Conservation (phyloP, 257 asterid genomes). For the Solanum boliviense region DNA sequence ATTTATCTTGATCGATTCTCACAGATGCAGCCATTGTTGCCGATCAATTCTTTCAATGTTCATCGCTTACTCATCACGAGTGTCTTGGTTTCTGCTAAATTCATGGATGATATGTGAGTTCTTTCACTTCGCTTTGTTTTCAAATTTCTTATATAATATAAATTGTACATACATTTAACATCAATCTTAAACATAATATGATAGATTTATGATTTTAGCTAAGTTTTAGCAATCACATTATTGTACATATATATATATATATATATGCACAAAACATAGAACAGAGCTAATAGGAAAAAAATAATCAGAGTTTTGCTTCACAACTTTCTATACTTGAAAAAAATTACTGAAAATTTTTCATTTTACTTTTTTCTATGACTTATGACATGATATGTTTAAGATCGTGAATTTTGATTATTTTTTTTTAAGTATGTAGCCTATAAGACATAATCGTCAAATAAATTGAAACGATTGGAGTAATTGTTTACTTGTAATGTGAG, state of each 20-base stretch:
- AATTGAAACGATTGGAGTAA: neutral
- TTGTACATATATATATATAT: neutral
- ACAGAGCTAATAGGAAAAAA: neutral
- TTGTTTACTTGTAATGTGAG: neutral
- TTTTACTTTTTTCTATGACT: neutral
- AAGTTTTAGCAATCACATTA: neutral
- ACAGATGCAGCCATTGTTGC: constrained; percentile 41
- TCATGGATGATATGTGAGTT: constrained; percentile 76
- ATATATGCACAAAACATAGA: neutral
- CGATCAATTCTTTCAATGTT: constrained; percentile 50
- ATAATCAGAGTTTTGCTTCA: neutral
- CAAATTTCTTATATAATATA: neutral
- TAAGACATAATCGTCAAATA: neutral
- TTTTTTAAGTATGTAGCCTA: no score
- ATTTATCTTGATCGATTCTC: constrained; percentile 61
- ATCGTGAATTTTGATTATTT: neutral
- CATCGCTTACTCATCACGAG: constrained; percentile 68
- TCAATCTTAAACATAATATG: neutral
- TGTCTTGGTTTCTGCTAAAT: constrained; percentile 58
- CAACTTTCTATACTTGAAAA: neutral
- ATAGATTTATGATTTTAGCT: neutral
- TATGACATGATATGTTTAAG: neutral
- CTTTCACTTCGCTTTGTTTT: neutral
- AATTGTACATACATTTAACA: neutral
- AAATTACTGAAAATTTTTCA: neutral